Evolutionary conservation across 2,329 filamentous ascomycete genomes (phyloP).

Genomic region (Didymella sp.): DNA sequence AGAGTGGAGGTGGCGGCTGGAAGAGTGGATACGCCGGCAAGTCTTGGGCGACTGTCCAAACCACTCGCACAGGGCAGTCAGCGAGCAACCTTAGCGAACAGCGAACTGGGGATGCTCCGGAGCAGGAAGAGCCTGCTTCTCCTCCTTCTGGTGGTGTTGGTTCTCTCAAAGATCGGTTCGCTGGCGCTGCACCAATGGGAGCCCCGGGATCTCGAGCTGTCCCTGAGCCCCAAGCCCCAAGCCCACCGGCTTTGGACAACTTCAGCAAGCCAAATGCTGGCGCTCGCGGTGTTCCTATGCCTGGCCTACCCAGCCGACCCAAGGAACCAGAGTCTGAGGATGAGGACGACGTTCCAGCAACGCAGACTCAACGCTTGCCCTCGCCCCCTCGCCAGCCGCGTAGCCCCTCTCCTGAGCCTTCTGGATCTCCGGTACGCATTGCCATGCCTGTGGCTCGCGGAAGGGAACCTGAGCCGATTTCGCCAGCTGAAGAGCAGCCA

Average conservation of each 20-base stretch:
- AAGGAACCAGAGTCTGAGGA: slow-evolving; percentile 53
- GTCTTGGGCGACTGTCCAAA: slow-evolving; percentile 85
- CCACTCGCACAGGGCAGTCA: slow-evolving; percentile 72
- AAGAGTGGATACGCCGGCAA: slow-evolving; percentile 92
- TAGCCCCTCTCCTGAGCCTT: slow-evolving; percentile 59
- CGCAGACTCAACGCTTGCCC: slow-evolving; percentile 59
- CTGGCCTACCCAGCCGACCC: slow-evolving; percentile 72
- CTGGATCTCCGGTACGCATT: slow-evolving; percentile 80
- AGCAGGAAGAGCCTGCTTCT: slow-evolving; percentile 60
- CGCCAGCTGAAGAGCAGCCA: slow-evolving; percentile 57
- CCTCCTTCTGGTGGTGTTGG: slow-evolving; percentile 69
- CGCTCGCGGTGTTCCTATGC: slow-evolving; percentile 73
- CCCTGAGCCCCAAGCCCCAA: slow-evolving; percentile 53
- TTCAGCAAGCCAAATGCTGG: slow-evolving; percentile 71
- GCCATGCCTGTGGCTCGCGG: slow-evolving; percentile 82
- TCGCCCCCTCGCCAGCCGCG: slow-evolving; percentile 51
- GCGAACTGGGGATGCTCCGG: slow-evolving; percentile 64
- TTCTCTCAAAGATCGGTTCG: slow-evolving; percentile 82
- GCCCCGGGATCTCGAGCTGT: slow-evolving; percentile 55
- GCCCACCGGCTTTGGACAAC: slow-evolving; percentile 69
- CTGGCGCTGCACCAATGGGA: slow-evolving; percentile 68
- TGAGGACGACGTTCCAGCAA: slow-evolving; percentile 59
- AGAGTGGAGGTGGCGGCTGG: slow-evolving; percentile 78
- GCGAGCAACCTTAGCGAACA: slow-evolving; percentile 62
- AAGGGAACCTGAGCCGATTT: slow-evolving; percentile 59